phyloP scores from a whole-genome alignment of 2,329 filamentous ascomycete genomes.

The Talaromyces sp. region DNA sequence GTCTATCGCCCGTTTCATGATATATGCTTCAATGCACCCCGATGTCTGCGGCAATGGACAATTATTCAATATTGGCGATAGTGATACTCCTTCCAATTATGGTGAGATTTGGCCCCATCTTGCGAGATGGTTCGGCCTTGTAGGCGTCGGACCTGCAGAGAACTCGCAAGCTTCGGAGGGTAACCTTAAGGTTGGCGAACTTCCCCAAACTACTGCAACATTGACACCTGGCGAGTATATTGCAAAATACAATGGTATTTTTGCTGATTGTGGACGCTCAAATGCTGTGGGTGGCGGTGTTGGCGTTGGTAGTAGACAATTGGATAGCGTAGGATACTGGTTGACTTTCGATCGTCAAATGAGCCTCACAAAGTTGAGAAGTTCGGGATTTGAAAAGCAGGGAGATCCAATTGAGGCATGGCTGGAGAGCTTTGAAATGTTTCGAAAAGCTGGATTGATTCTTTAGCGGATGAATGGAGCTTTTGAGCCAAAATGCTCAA shows the following conservation, averaged over 20 bases:
- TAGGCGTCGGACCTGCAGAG: constrained; percentile 24
- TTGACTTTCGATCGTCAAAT: constrained; percentile 54
- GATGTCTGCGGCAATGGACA: constrained; percentile 23
- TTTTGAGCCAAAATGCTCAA: too few species aligned
- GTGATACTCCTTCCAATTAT: constrained; percentile 24
- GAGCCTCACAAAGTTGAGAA: constrained; percentile 45
- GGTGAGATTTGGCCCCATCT: constrained; percentile 32
- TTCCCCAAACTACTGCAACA: not conserved
- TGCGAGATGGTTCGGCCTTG: constrained; percentile 34
- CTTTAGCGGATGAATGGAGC: constrained; percentile 26
- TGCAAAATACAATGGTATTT: constrained; percentile 31
- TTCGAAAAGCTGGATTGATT: constrained; percentile 48
- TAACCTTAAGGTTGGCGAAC: constrained; percentile 12
- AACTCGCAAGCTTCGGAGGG: not conserved
- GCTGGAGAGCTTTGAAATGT: constrained; percentile 48
- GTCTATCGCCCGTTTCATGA: constrained; percentile 29
- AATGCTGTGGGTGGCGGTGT: constrained; percentile 39
- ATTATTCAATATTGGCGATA: constrained; percentile 35
- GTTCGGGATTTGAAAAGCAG: constrained; percentile 45
- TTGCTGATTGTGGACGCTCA: constrained; percentile 25
- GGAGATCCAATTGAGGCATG: constrained; percentile 44
- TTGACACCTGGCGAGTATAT: constrained; percentile 29
- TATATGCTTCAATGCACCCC: constrained; percentile 32
- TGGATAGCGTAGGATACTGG: constrained; percentile 52
- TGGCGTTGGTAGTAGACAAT: constrained; percentile 40